phyloP scores from a whole-genome alignment of 1,284 basidiomycete species.

The Cutaneotrichosporon sp. region DNA sequence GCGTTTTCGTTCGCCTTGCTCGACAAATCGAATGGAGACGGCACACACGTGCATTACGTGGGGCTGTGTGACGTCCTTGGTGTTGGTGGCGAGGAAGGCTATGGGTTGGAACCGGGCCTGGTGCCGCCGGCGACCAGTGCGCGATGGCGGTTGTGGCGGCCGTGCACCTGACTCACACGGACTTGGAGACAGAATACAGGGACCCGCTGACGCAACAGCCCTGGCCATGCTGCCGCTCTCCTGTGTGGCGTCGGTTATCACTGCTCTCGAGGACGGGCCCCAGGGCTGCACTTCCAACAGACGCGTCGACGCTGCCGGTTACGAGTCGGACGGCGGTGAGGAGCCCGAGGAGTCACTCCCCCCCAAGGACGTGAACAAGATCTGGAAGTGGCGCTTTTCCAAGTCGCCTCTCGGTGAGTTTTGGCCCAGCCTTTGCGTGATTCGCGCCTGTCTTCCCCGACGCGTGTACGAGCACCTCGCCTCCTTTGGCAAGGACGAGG shows the following conservation, averaged over 20 bases:
- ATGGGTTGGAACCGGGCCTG: neutral
- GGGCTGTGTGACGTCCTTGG: neutral
- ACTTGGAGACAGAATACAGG: neutral
- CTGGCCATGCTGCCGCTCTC: conserved; percentile 47
- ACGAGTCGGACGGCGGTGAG: conserved; percentile 51
- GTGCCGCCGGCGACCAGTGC: neutral
- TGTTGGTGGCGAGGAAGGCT: neutral
- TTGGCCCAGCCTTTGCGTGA: neutral
- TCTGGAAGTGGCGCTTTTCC: conserved; percentile 49
- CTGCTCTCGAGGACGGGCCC: conserved; percentile 45
- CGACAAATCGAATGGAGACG: neutral
- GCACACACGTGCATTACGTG: neutral
- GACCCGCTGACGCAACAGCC: conserved; percentile 26
- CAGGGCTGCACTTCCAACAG: conserved; percentile 28
- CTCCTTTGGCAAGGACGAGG: neutral
- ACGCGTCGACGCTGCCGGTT: conserved; percentile 47
- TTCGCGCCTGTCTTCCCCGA: conserved; percentile 3
- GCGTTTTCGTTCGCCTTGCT: too few species aligned
- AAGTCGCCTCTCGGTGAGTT: conserved; percentile 54
- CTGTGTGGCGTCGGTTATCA: conserved; percentile 45
- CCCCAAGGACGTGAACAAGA: conserved; percentile 38
- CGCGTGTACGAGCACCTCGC: neutral
- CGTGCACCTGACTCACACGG: neutral
- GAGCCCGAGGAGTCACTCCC: conserved; percentile 28
- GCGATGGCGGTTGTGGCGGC: neutral